Conservation (phyloP, 306 rosid species). For the Luffa aegyptiaca region DNA sequence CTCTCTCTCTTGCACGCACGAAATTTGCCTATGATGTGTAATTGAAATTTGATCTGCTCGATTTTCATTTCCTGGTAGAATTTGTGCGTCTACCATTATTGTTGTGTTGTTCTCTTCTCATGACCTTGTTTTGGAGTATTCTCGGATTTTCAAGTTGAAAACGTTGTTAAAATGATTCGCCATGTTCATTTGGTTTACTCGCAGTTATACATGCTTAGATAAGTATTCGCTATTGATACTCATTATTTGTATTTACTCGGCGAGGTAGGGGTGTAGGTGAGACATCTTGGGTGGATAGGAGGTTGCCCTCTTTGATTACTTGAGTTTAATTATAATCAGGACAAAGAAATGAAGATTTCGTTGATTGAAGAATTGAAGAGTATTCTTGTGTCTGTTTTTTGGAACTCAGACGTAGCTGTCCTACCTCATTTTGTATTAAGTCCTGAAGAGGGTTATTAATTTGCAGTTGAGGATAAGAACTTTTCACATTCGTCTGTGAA, state of each 20-base stretch:
- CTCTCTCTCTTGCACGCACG: not conserved
- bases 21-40: not conserved
- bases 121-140: not conserved
- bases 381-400: not conserved
- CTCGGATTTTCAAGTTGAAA: not conserved
- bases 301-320: not conserved
- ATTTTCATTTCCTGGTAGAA: not conserved
- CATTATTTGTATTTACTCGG: not conserved
- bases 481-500: not conserved
- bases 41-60: not conserved
- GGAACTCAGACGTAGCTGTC: not conserved
- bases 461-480: not conserved
- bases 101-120: not conserved
- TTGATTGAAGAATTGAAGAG: not conserved
- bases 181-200: not conserved
- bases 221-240: not conserved
- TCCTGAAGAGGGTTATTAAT: not conserved
- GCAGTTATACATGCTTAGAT: not conserved
- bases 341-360: not conserved
- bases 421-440: not conserved
- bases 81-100: not conserved
- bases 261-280: not conserved
- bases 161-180: not conserved
- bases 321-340: not conserved
- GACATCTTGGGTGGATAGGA: not conserved